Percentiles rank a stretch among this genome's conserved stretches.
Conservation (phyloP, 1,284 basidiomycete species). For the Puccinia hordei region DNA sequence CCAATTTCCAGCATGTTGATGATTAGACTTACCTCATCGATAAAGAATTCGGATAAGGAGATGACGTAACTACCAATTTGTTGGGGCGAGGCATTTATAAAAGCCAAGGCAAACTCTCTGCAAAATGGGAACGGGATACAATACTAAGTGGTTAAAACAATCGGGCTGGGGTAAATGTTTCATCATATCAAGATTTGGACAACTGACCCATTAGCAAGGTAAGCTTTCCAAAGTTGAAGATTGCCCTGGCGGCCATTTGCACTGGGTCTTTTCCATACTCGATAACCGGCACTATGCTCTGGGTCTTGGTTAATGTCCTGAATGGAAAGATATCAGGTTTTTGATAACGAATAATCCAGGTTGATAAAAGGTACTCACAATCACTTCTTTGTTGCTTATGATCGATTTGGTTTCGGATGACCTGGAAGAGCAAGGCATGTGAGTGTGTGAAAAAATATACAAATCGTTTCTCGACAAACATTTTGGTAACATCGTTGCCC, state of each 20-base stretch:
- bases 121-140: neutral
- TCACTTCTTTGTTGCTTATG: conserved; percentile 45
- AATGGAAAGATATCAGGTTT: neutral
- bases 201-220: conserved; percentile 32
- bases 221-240: conserved; percentile 48
- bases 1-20: neutral
- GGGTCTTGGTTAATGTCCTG: conserved; percentile 44
- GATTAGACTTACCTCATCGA: conserved; percentile 30
- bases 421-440: conserved; percentile 27
- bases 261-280: conserved; percentile 32
- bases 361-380: conserved; percentile 6
- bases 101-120: conserved; percentile 33
- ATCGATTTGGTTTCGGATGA: conserved; percentile 52
- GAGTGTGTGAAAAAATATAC: too few relatives aligned
- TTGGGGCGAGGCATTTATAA: conserved; percentile 30
- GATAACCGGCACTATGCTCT: conserved; percentile 26
- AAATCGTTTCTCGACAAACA: conserved; percentile 26
- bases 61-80: conserved; percentile 22
- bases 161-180: too few relatives aligned
- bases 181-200: neutral
- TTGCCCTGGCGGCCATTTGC: conserved; percentile 6
- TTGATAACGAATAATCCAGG: neutral
- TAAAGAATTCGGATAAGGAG: conserved; percentile 42
- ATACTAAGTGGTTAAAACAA: neutral
- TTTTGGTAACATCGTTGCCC: conserved; percentile 56